Percentiles rank a stretch among this genome's conserved stretches.
These are phyloP conservation scores for Vaccinium myrtillus DNA, from an alignment of 148 eudicot species.

Conservation along the genomic window DNA sequence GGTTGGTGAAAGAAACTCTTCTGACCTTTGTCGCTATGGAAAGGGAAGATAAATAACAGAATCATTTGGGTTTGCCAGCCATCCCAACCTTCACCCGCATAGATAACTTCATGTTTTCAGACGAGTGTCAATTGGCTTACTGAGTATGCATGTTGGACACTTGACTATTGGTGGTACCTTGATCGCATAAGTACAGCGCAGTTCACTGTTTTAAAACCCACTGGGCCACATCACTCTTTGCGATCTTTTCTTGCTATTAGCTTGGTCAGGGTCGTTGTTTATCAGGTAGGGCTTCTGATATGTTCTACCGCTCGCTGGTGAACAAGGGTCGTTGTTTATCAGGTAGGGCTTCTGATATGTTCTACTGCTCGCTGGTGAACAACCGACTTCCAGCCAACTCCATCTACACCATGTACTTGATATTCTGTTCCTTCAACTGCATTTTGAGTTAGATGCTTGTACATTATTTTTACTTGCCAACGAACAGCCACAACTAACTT, in stretches of 20 bases:
- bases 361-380: neutral
- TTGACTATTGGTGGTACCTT: neutral
- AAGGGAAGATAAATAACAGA: neutral
- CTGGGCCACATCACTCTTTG: neutral
- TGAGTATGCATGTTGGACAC: neutral
- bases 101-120: neutral
- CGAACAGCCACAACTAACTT: neutral
- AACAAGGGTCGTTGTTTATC: neutral
- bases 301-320: neutral
- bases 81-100: neutral
- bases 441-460: neutral
- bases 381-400: neutral
- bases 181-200: neutral
- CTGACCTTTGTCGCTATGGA: neutral
- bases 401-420: neutral
- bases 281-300: neutral
- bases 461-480: neutral
- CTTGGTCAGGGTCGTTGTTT: neutral
- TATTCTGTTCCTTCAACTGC: neutral
- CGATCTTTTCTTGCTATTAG: neutral
- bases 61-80: neutral
- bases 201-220: neutral
- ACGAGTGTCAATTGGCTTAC: neutral
- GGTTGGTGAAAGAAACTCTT: neutral
- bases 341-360: neutral